Base-by-base conservation (phyloP, 2,329 filamentous ascomycete species). In the Metarhizium brunneum region DNA sequence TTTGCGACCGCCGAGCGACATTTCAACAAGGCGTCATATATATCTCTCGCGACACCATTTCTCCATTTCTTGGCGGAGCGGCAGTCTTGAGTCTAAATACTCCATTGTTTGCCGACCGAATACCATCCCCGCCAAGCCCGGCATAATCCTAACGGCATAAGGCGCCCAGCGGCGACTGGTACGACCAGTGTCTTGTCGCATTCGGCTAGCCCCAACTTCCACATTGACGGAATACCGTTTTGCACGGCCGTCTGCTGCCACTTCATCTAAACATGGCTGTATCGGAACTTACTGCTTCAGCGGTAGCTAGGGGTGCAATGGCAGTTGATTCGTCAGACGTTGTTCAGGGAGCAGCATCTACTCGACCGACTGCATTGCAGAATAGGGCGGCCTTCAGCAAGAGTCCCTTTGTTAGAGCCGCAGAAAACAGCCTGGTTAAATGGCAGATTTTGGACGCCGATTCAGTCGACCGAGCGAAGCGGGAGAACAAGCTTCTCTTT, bases 371-470 rank as follows among this genome's bases (percentile, higher is more conserved):
- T 50, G 65, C 64, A 36, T 57, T 74, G 52, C 65, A 60, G 51
- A 76, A 75, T 59, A 67, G 69, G 40, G 70, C 70, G 38, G 63
- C 60, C 13, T 60, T 65, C 48, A 73, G 71, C 62, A 66, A 66
- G 58, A 84, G 78, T 59, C 77, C 79, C 0, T 84, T 79, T 61
- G 82, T 92, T 47, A 83, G 85, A 56, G 83, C 80, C 51, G 90
- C 95, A 68, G 83, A 85, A 68, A 77, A 87, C 63, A 95, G 95
- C 68, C 84, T 86, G 2, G 92, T 97, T 42, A 85, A 86, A 64
- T 99, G 94, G 94, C 94, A 99, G 76, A 77, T 90, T 57, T 89
- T 95, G 78, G 87, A 87, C 62, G 79, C 86, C 25, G 85, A 91
- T 65, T 84, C 90, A 16, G 77, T 96, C 54, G 81, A 82, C 60